Base-by-base conservation (phyloP, 139 green algal species). In the Micromonas pusilla region DNA sequence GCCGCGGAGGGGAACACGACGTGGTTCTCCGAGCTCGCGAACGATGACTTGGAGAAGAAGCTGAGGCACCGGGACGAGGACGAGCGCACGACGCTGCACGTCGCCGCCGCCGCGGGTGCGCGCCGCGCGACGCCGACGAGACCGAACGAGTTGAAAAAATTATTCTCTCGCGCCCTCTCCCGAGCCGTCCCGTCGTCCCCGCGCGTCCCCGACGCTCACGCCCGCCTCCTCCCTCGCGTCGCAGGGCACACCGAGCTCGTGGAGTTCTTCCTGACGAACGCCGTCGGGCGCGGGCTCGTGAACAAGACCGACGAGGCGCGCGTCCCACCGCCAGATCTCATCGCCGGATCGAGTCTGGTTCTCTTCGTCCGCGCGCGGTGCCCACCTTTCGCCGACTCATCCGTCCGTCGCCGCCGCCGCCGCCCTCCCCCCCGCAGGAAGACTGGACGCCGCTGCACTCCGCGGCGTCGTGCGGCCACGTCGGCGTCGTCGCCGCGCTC, bases 271-370 rank as follows among this genome's bases (percentile, higher is more conserved):
- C 45, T 84, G 88, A 0, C 78, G 91, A 3, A 88, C 88, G 0
- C 89, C 88, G 85, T 86, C 88, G 91, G n/a, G 3, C 67, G 31
- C 28, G 25, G 16, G 20, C 20, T 16, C 67, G 28, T 38, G 6
- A 53, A 37, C 63, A 34, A 31, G 33, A 21, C 9, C 33, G 67
- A 53, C 67, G 67, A 38, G 25, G 67, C 19, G 67, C n/a, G n/a
- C n/a, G n/a, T n/a, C n/a, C n/a, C n/a, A n/a, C n/a, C n/a, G n/a
- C n/a, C n/a, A n/a, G n/a, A n/a, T n/a, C n/a, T n/a, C n/a, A n/a
- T n/a, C n/a, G n/a, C n/a, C n/a, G n/a, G n/a, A n/a, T n/a, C n/a
- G n/a, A n/a, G n/a, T n/a, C n/a, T n/a, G n/a, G n/a, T n/a, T n/a
- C n/a, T n/a, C n/a, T n/a, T n/a, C n/a, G n/a, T n/a, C n/a, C n/a